phyloP scores from a whole-genome alignment of 2,329 filamentous ascomycete species.

The Colletotrichum theobromicola region DNA sequence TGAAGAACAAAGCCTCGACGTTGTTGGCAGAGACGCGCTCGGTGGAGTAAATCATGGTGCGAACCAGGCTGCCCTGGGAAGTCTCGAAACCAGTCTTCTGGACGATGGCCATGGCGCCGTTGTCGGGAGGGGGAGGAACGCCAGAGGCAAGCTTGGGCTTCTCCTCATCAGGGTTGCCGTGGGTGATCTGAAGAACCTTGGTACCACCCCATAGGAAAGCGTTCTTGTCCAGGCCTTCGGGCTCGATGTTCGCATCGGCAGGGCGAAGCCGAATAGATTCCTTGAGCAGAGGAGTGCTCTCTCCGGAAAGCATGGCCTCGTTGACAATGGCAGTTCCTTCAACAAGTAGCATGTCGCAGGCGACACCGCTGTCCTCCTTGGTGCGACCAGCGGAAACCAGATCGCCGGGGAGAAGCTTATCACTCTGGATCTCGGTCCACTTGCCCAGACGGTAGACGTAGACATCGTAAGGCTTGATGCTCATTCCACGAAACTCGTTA shows the following conservation, averaged over 20 bases:
- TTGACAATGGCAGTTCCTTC: slow-evolving; percentile 98
- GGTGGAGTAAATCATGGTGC: slow-evolving; percentile 99
- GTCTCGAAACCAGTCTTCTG: slow-evolving; percentile 99
- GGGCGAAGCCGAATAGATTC: slow-evolving; percentile 94
- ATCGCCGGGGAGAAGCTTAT: slow-evolving; percentile 91
- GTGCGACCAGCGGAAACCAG: slow-evolving; percentile 90
- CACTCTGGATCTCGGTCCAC: slow-evolving; percentile 89
- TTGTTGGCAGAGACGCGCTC: slow-evolving; percentile 99
- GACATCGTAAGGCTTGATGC: slow-evolving; percentile 96
- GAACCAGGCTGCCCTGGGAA: slow-evolving; percentile 94
- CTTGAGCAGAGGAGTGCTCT: slow-evolving; percentile 95
- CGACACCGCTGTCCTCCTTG: slow-evolving; percentile 95
- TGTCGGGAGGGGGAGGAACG: slow-evolving; percentile 85
- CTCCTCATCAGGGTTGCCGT: slow-evolving; percentile 80
- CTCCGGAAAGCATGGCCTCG: slow-evolving; percentile 98
- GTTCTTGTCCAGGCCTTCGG: slow-evolving; percentile 95
- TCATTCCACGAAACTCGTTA: slow-evolving; percentile 98
- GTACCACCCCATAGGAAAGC: slow-evolving; percentile 96
- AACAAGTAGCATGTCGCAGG: slow-evolving; percentile 94
- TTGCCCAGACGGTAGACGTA: slow-evolving; percentile 87
- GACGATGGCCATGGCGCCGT: slow-evolving; percentile 91
- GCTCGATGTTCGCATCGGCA: slow-evolving; percentile 78
- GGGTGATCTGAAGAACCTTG: slow-evolving; percentile 94
- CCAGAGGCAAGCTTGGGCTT: slow-evolving; percentile 75
- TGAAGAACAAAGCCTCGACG: slow-evolving; percentile 93